Base-by-base conservation (phyloP, 164 flowering plant genomes). In the Vitis rotundifolia region DNA sequence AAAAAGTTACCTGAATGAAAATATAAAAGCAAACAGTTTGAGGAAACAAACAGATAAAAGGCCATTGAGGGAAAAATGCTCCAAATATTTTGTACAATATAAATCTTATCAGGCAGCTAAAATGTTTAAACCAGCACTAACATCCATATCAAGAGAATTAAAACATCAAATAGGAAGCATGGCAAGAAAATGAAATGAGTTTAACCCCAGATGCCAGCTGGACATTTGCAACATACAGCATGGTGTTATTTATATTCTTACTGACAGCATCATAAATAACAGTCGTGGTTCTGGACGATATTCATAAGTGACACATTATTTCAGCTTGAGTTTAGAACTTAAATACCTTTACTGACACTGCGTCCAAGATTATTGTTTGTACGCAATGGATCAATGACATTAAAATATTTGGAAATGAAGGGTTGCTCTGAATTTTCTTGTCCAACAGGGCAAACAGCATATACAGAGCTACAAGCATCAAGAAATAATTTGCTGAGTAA, bases 281-380 rank as follows among this genome's bases (percentile, higher is more conserved):
- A 37, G 44, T 37, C 44, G 1, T 37, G 44, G 44, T 37, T 37
- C 44, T 3, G 44, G 44, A 37, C 7, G 44, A 37, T 37, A 5
- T 37, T 37, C 44, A 37, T 37, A 37, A 37, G 44, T 37, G 44
- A 37, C 6, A 37, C 44, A 37, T 37, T 37, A 37, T 37, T 37
- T 37, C 44, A 37, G 44, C 44, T 37, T 37, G 44, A 37, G 44
- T 3, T 44, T 72, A 58, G 70, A 57, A 26, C 66, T n/a, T 18
- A 48, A 52, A 26, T 84, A 95, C 99, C 98, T 96, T 92, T 91
- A 81, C 94, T 93, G 48, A 96, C 99, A 84, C 99, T 96, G 31
- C 99, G 92, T 26, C 99, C 99, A 75, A 93, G 97, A 71, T 95
- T 95, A 83, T 95, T 95, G 83, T 87, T 95, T 63, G 83, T 81